A percentile compares a stretch with the other conserved stretches of the same genome.
phyloP scores from a whole-genome alignment of 257 asterid genomes.

The Paraleonurus japonicus region DNA sequence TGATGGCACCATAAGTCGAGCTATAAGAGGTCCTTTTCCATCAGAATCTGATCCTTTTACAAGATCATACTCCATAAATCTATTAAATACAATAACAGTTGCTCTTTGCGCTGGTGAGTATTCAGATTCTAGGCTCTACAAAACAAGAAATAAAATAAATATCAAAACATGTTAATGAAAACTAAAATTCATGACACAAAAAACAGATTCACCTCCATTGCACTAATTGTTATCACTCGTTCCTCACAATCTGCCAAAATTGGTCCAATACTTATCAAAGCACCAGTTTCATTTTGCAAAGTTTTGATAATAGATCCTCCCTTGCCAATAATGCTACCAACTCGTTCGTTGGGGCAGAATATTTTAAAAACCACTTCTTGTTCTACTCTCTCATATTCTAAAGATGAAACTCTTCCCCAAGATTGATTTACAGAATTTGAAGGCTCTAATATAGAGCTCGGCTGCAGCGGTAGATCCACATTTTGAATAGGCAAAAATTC shows the following conservation, averaged over 20 bases:
- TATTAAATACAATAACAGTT: constrained; percentile 48
- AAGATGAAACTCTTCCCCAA: constrained; percentile 24
- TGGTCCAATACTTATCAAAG: constrained; percentile 53
- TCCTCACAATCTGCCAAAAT: constrained; percentile 50
- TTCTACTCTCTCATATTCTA: constrained; percentile 33
- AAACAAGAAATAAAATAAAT: constrained; percentile 18
- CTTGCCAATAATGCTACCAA: constrained; percentile 69
- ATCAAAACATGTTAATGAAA: constrained; percentile 21
- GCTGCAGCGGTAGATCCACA: constrained; percentile 40
- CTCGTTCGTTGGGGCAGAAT: constrained; percentile 57
- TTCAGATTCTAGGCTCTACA: constrained; percentile 46
- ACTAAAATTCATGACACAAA: neutral
- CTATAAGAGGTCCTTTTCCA: constrained; percentile 36
- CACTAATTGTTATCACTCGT: constrained; percentile 55
- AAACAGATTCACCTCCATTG: constrained; percentile 52
- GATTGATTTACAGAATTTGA: constrained; percentile 36
- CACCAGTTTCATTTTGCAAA: constrained; percentile 59
- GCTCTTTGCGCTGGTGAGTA: constrained; percentile 68
- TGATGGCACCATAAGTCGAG: constrained; percentile 52
- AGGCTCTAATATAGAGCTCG: constrained; percentile 34
- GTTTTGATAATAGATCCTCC: constrained; percentile 62
- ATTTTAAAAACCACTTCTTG: constrained; percentile 60
- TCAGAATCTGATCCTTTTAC: constrained; percentile 39
- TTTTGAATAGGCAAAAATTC: constrained; percentile 32
- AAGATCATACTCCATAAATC: constrained; percentile 38